Base-by-base conservation (phyloP, 1,284 basidiomycete genomes). In the Naganishia liquefaciens region DNA sequence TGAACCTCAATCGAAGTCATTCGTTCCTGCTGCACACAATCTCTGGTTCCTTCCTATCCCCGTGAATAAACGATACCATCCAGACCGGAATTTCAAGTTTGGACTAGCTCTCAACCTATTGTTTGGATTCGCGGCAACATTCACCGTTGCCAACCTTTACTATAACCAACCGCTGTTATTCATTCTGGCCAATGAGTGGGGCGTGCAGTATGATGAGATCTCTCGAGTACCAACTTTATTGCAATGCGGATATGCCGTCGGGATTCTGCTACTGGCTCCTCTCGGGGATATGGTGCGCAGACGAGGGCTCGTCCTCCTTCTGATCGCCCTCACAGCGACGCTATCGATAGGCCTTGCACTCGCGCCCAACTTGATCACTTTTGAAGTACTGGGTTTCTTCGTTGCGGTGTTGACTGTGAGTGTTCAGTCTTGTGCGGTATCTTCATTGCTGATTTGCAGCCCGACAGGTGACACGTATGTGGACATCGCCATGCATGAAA, bases 111-210 rank as follows among this genome's bases (percentile, higher is more conserved):
- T 89, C 65, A 89, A 89, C 63, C 71, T 75, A 13, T 80, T 84
- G 0, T 89, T 90, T 70, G 88, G 87, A 13, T 79, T 87, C 64
- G 84, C 83, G n/a, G 84, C 85, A 70, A 75, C 72, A 27, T 66
- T 74, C n/a, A 68, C 70, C 1, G 75, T 75, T 62, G 57, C 64
- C 21, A 89, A 89, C 68, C 72, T 89, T 54, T 89, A 88, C 71
- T 89, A 89, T 68, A 86, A 85, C 65, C 88, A 88, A 75, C 88
- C 88, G 0, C 75, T 89, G 65, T 76, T 89, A 17, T 86, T 88
- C 83, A 74, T 70, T 13, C 70, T 76, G 53, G 73, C 73, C 13
- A 52, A 66, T 23, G 68, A 84, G 3, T 88, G 88, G 68, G 70
- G 78, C 51, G 86, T 87, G 4, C 76, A 81, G 2, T 85, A 89